Conservation (phyloP, 441 rosid species). For the Populus tomentosa region DNA sequence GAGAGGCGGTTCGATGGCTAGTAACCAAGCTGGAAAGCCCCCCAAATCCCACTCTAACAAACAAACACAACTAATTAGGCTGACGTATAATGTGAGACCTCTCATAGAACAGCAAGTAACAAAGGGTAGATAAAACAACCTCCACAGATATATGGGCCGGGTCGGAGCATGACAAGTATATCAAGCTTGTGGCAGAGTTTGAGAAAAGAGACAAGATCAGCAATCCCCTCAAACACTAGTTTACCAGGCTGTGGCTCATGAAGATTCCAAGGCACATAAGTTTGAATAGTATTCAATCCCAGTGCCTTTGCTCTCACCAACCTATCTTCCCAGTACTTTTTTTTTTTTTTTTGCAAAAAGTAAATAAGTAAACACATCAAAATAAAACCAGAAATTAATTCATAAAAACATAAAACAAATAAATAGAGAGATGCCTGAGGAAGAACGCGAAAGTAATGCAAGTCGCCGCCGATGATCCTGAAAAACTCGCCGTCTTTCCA, state of each 20-base stretch:
- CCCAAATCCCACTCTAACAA: slow-evolving; percentile 95
- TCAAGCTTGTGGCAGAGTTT: slow-evolving; percentile 76
- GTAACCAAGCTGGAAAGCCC: slow-evolving; percentile 93
- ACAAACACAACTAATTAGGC: slow-evolving; percentile 2
- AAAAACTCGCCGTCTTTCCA: slow-evolving; percentile 76
- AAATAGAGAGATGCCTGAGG: slow-evolving; percentile 53
- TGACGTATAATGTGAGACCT: neutral
- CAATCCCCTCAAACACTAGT: slow-evolving; percentile 72
- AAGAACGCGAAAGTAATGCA: slow-evolving; percentile 90
- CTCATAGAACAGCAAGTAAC: neutral
- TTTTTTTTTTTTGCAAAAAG: neutral
- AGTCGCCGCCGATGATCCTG: slow-evolving; percentile 85
- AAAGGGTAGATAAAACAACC: slow-evolving; percentile 36
- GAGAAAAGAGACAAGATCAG: slow-evolving; percentile 72
- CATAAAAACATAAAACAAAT: neutral
- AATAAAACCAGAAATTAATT: neutral
- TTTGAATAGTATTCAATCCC: slow-evolving; percentile 86
- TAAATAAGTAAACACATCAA: slow-evolving; percentile 1
- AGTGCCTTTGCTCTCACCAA: slow-evolving; percentile 79
- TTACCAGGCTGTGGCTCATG: slow-evolving; percentile 87
- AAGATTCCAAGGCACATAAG: slow-evolving; percentile 93
- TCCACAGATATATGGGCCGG: slow-evolving; percentile 93
- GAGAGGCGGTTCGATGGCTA: slow-evolving; percentile 61
- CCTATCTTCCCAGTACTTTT: slow-evolving; percentile 92
- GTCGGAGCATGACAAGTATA: slow-evolving; percentile 87